Evolutionary conservation across 1,284 basidiomycete species (phyloP).

Genomic region (Malassezia brasiliensis): DNA sequence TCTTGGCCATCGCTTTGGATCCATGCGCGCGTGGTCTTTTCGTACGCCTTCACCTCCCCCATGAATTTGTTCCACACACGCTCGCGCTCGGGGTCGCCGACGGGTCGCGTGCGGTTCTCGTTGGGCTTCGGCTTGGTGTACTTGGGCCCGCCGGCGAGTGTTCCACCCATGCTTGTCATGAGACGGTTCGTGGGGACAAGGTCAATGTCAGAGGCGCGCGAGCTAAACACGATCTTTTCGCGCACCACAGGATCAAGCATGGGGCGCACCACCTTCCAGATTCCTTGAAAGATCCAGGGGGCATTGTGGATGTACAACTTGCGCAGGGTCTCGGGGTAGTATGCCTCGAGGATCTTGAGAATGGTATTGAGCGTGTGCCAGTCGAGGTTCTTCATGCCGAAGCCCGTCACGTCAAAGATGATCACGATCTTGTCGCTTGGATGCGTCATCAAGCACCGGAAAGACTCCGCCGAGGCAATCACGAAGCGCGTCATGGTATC

Average conservation of each 20-base stretch:
- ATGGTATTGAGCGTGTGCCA: slow-evolving; percentile 34
- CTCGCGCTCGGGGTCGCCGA: slow-evolving; percentile 40
- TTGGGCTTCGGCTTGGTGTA: slow-evolving; percentile 32
- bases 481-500: slow-evolving; percentile 49
- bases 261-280: slow-evolving; percentile 45
- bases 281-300: slow-evolving; percentile 49
- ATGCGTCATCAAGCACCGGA: slow-evolving; percentile 44
- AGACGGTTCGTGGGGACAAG: slow-evolving; percentile 34
- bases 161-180: slow-evolving; percentile 25
- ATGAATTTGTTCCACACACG: slow-evolving; percentile 35
- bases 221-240: slow-evolving; percentile 43
- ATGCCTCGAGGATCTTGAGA: slow-evolving; percentile 45
- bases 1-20: slow-evolving; percentile 25
- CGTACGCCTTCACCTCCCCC: slow-evolving; percentile 37
- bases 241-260: slow-evolving; percentile 46
- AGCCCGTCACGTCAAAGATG: slow-evolving; percentile 47
- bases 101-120: slow-evolving; percentile 42
- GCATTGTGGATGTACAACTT: slow-evolving; percentile 48
- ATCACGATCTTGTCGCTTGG: slow-evolving; percentile 48
- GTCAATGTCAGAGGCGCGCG: slow-evolving; percentile 39
- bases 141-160: slow-evolving; percentile 23
- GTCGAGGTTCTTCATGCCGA: slow-evolving; percentile 42
- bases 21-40: slow-evolving; percentile 45
- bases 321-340: slow-evolving; percentile 49
- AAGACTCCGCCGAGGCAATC: slow-evolving; percentile 47